A percentile compares a stretch with the other conserved stretches of the same genome.
phyloP scores from a whole-genome alignment of 2,329 filamentous ascomycete genomes.

The Phyllosticta citriasiana region DNA sequence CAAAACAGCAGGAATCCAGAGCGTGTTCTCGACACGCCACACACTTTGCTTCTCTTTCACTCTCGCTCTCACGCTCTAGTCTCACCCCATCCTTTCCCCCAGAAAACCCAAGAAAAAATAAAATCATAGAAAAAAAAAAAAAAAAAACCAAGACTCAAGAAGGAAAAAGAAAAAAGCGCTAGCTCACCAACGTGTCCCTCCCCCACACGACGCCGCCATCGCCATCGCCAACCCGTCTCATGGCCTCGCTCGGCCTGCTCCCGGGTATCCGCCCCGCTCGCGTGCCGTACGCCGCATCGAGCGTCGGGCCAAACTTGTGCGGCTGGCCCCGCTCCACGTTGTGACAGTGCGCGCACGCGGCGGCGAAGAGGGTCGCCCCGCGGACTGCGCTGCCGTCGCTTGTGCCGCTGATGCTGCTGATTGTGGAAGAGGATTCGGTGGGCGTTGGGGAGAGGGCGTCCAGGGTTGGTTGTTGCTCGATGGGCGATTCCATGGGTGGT shows the following conservation, averaged over 20 bases:
- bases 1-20: too few relatives aligned
- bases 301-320: background rate
- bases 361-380: background rate
- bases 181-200: background rate
- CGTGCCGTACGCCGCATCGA: background rate
- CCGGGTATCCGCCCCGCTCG: slow-evolving; percentile 1
- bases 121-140: background rate
- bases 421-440: too few relatives aligned
- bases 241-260: background rate
- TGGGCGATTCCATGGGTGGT: background rate
- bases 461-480: background rate
- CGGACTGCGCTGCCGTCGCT: background rate
- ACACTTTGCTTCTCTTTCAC: too few relatives aligned
- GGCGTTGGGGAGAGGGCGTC: background rate
- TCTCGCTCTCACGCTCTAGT: background rate
- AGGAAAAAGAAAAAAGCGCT: background rate
- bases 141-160: background rate
- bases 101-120: background rate
- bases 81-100: background rate
- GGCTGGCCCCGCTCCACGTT: background rate
- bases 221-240: background rate
- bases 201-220: background rate
- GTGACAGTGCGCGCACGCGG: background rate
- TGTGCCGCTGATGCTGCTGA: too few relatives aligned
- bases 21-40: too few relatives aligned